Evolutionary conservation across 768 basidiomycete genomes (phyloP), one percentile per base, ranked within the genome.

Genomic region (Gymnopilus junonius): DNA sequence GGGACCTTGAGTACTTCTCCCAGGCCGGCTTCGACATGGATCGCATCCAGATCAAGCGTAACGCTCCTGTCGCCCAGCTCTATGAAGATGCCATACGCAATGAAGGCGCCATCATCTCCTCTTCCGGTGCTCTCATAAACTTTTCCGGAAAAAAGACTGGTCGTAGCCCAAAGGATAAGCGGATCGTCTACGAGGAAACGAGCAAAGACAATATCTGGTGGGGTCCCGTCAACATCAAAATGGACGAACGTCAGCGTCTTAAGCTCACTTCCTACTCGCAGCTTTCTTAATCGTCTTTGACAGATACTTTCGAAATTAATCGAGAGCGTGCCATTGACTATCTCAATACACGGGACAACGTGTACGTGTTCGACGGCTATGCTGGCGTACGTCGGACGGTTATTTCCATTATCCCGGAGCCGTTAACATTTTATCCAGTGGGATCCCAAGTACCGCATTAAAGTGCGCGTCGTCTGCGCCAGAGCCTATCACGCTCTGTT

Each of bases 71-170:
- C 43, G 94, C 96, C 1, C 85, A 90, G 69, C 90, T 97, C 43
- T 97, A 97, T 79, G 97, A 99, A 75, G 97, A 99, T 71, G 97
- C 97, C 70, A 90, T 99, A 81, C 90, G 94, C 69, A 97, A 98
- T 79, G 97, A 99, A 75, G 97, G 97, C 62, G 97, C 97, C 70
- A 93, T 99, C 82, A 92, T 99, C 80, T 96, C 97, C 58, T 89
- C 93, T 31, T 93, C 90, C 6, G 97, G 97, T 56, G 95, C 97
- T 20, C 83, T 99, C 71, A 99, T 99, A 89, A 99, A 99, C 86
- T 99, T 99, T 73, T 97, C 95, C 10, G 97, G 97, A 29, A 99
- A 98, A 85, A 99, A 99, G 85, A 99, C 97, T 2, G 97, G 97
- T 59, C 87, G 97, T 53, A 91, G 89, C 69, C 97, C 97, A 57